Conservation (phyloP, 2,329 filamentous ascomycete genomes). For the Dendryphion nanum region DNA sequence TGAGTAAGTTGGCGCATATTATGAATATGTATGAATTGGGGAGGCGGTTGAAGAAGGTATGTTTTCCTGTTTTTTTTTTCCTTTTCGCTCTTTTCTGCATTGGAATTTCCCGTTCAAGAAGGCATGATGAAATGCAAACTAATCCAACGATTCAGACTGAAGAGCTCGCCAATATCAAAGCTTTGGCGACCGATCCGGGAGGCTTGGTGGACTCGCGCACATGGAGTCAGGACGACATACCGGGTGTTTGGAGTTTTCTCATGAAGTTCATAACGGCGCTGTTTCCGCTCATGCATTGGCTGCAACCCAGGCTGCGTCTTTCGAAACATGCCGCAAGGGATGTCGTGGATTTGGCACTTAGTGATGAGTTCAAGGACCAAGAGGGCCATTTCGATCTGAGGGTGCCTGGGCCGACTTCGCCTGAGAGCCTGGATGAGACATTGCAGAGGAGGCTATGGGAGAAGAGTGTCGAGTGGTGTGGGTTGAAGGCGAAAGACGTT, state of each 20-base stretch:
- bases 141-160: constrained; percentile 14
- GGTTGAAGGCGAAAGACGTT: too few species aligned
- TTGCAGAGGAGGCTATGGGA: neutral
- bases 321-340: constrained; percentile 1
- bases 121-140: neutral
- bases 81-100: too few species aligned
- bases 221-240: constrained; percentile 33
- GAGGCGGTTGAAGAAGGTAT: constrained; percentile 27
- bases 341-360: neutral
- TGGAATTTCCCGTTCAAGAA: too few species aligned
- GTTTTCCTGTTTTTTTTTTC: too few species aligned
- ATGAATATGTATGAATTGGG: constrained; percentile 46
- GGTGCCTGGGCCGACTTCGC: neutral
- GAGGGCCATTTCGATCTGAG: neutral
- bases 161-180: constrained; percentile 24
- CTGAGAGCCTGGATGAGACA: neutral
- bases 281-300: neutral
- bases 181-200: constrained; percentile 37
- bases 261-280: constrained; percentile 30
- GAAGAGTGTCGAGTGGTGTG: neutral
- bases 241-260: constrained; percentile 18
- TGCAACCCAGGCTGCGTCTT: neutral
- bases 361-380: neutral
- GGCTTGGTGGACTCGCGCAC: constrained; percentile 37
- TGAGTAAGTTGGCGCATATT: constrained; percentile 43